Evolutionary conservation across 164 flowering plant species (phyloP).

Genomic region (Nymphaea thermarum): DNA sequence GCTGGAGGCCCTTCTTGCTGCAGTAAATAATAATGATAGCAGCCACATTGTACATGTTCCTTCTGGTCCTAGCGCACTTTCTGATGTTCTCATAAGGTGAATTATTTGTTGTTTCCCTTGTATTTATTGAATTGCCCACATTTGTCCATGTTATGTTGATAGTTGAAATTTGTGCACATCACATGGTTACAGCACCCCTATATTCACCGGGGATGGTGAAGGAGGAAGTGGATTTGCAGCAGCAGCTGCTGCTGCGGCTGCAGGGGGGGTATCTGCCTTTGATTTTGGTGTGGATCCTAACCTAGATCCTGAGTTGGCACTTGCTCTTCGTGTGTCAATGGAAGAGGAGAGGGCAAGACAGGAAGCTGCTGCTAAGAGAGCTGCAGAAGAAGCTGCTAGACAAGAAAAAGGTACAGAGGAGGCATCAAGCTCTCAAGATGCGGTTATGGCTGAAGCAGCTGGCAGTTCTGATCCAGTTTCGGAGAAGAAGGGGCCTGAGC

Average conservation of each 20-base stretch:
- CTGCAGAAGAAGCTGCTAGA: constrained; percentile 70
- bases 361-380: constrained; percentile 94
- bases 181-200: constrained; percentile 53
- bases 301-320: constrained; percentile 94
- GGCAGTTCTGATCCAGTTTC: constrained; percentile 31
- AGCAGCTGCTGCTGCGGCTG: constrained; percentile 74
- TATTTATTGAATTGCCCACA: too few relatives aligned
- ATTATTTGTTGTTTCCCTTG: background rate
- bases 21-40: constrained; percentile 81
- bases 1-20: constrained; percentile 73
- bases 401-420: constrained; percentile 59
- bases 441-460: constrained; percentile 46
- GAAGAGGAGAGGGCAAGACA: constrained; percentile 99
- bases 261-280: constrained; percentile 65
- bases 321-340: constrained; percentile 95
- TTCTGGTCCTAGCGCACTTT: constrained; percentile 70
- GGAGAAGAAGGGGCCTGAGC: constrained; percentile 33
- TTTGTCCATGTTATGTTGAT: too few relatives aligned
- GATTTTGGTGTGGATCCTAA: constrained; percentile 99
- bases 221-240: constrained; percentile 93
- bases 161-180: background rate
- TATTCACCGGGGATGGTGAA: constrained; percentile 93
- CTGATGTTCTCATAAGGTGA: constrained; percentile 88
- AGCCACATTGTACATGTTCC: constrained; percentile 94
- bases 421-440: constrained; percentile 51